Percentiles rank a stretch among this genome's conserved stretches.
phyloP scores from a whole-genome alignment of 768 basidiomycete species.

The Phlebiopsis gigantea region DNA sequence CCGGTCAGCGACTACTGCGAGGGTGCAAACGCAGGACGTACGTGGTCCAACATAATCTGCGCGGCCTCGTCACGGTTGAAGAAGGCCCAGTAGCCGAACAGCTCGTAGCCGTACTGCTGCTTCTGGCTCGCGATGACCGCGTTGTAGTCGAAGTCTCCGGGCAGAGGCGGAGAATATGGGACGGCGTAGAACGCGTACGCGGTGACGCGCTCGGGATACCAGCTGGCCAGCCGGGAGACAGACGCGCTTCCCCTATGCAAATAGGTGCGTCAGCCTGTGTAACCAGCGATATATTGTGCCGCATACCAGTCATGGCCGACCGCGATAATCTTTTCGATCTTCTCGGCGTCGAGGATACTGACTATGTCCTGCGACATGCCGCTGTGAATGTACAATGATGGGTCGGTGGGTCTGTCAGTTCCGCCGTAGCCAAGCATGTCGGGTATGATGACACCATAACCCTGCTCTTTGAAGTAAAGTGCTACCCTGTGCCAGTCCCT shows the following conservation, averaged over 20 bases:
- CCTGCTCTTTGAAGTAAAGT: constrained; percentile 31
- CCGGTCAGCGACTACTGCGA: background rate
- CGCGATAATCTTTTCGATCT: constrained; percentile 23
- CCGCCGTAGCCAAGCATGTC: constrained; percentile 45
- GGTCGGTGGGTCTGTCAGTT: constrained; percentile 36
- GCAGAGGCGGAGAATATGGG: constrained; percentile 27
- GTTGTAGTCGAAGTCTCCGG: constrained; percentile 17
- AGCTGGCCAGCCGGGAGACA: constrained; percentile 31
- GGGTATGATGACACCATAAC: constrained; percentile 41
- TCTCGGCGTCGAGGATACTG: constrained; percentile 27
- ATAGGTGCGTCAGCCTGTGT: background rate
- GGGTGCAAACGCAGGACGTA: constrained; percentile 9
- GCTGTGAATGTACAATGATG: constrained; percentile 21
- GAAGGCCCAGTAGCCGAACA: constrained; percentile 6
- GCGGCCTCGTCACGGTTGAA: constrained; percentile 4
- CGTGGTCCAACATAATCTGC: constrained; percentile 31
- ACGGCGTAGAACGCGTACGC: constrained; percentile 34
- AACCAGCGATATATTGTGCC: background rate
- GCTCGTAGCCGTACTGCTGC: background rate
- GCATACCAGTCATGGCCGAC: constrained; percentile 32
- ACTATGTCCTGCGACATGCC: constrained; percentile 26
- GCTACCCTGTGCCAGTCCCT: constrained; percentile 38
- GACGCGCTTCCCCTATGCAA: constrained; percentile 30
- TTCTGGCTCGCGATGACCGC: too few species aligned
- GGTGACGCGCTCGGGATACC: constrained; percentile 35